phyloP scores from a whole-genome alignment of 2,329 filamentous ascomycete genomes.

The Fusarium praegraminearum region DNA sequence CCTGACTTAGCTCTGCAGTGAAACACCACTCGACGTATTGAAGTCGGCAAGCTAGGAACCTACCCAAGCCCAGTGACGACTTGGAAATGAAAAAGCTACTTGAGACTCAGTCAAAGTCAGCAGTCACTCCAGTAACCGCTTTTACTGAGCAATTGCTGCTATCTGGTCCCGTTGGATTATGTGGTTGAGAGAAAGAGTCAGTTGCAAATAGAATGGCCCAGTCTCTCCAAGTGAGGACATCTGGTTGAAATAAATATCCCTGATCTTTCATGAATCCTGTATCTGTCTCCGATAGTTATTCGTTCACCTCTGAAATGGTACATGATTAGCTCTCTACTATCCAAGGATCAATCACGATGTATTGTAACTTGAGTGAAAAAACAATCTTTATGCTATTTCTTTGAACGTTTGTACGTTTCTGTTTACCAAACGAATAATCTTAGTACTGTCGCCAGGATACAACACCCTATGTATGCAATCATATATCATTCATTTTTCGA shows the following conservation, averaged over 20 bases:
- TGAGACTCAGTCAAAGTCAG: not conserved
- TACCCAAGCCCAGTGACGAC: too few relatives aligned
- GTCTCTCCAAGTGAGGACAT: not conserved
- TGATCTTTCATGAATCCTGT: not conserved
- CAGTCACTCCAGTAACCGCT: not conserved
- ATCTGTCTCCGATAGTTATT: not conserved
- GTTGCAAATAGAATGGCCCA: not conserved
- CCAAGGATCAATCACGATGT: not conserved
- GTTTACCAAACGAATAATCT: not conserved
- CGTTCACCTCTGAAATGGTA: not conserved
- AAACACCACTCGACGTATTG: not conserved
- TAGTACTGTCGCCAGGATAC: not conserved
- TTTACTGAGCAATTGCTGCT: not conserved
- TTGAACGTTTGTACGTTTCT: not conserved
- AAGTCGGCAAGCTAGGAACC: not conserved
- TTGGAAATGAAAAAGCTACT: not conserved
- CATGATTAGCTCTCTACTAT: not conserved
- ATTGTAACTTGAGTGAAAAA: not conserved
- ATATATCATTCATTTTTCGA: not conserved
- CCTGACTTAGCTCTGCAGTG: not conserved
- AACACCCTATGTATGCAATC: constrained; percentile 4
- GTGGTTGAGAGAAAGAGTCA: not conserved
- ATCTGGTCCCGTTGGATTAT: not conserved
- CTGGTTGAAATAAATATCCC: not conserved
- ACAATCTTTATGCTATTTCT: not conserved